Evolutionary conservation across 441 rosid genomes (phyloP).

Genomic region (Geranium incanum): DNA sequence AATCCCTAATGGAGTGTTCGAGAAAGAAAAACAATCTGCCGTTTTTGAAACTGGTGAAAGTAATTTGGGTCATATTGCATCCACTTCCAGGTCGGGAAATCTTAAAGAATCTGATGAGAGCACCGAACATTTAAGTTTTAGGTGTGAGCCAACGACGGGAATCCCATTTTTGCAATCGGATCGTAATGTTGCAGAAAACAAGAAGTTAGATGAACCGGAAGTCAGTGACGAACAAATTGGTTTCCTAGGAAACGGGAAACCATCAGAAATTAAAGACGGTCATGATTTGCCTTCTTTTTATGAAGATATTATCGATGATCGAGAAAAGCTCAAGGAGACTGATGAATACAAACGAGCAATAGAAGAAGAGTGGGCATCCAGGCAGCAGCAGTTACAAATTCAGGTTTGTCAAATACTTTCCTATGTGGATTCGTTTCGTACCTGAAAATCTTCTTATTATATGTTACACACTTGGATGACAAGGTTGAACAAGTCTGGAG

Average conservation of each 20-base stretch:
- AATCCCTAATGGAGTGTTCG: background rate
- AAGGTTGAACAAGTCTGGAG: background rate
- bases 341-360: slow-evolving; percentile 65
- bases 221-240: background rate
- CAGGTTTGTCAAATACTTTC: slow-evolving; percentile 39
- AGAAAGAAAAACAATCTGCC: no score
- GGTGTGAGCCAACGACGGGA: background rate
- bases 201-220: no score
- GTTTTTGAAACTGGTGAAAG: background rate
- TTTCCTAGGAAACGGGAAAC: background rate
- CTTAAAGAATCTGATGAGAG: background rate
- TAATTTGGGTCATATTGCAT: background rate
- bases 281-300: slow-evolving; percentile 20
- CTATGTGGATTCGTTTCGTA: background rate
- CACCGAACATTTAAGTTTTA: background rate
- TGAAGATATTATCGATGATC: slow-evolving; percentile 44
- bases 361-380: slow-evolving; percentile 79
- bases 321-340: slow-evolving; percentile 77
- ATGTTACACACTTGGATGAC: background rate
- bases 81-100: slow-evolving; percentile 1
- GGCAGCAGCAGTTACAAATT: slow-evolving; percentile 53
- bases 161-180: no score
- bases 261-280: slow-evolving; percentile 6
- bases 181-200: no score
- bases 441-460: background rate